A percentile compares a stretch with the other conserved stretches of the same genome.
Evolutionary conservation across 1,139 yeast species (phyloP).

Genomic region (Blastobotrys apis): DNA sequence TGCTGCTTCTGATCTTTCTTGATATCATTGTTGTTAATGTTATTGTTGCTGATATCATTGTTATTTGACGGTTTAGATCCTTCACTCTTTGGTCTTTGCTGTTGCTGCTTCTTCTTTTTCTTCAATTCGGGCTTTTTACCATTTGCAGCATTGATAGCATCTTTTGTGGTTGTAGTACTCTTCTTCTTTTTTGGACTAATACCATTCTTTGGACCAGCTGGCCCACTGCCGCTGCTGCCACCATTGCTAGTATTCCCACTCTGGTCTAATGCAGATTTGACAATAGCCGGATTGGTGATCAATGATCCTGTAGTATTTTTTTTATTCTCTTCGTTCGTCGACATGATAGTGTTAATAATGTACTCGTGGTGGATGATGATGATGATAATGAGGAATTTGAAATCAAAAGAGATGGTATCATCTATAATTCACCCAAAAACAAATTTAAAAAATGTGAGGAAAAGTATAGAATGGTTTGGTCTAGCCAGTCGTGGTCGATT

Average conservation of each 20-base stretch:
- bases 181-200: conserved; percentile 3
- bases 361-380: too few relatives aligned
- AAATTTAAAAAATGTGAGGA: neutral
- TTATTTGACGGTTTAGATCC: neutral
- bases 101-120: conserved; percentile 3
- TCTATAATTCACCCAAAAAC: neutral
- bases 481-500: too few relatives aligned
- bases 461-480: neutral
- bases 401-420: conserved; percentile 1
- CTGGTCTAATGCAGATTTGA: conserved; percentile 26
- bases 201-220: conserved; percentile 1
- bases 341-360: conserved; percentile 1
- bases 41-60: conserved; percentile 1
- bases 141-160: conserved; percentile 10
- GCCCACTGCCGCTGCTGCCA: conserved; percentile 3
- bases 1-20: conserved; percentile 4
- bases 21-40: neutral
- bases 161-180: conserved; percentile 9
- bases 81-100: conserved; percentile 6
- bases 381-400: neutral
- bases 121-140: conserved; percentile 6
- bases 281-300: conserved; percentile 31
- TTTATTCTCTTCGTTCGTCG: neutral
- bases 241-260: conserved; percentile 5
- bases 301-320: conserved; percentile 11